Percentiles rank a stretch among this genome's conserved stretches.
These are phyloP conservation scores for Rhododendron ferrugineum DNA, from an alignment of 148 eudicot species.

Conservation along the genomic window DNA sequence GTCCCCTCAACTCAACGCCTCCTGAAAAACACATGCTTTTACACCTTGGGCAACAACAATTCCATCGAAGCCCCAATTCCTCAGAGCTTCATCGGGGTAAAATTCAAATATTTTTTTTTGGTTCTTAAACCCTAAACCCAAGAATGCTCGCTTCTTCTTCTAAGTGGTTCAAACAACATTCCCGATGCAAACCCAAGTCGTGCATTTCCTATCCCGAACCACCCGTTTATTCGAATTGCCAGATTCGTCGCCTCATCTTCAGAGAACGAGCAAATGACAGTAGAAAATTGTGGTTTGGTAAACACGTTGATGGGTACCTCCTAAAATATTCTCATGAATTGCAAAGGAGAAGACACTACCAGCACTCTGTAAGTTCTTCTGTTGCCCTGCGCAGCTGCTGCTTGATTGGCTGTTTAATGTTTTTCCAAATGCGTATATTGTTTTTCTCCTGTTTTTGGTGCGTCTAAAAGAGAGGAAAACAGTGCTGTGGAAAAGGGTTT, in stretches of 20 bases:
- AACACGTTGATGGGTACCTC: neutral
- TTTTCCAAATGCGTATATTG: neutral
- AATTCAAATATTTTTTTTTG: neutral
- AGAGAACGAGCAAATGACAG: neutral
- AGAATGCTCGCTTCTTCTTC: constrained; percentile 9
- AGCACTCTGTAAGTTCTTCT: constrained; percentile 5
- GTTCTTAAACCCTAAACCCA: neutral
- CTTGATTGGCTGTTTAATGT: neutral
- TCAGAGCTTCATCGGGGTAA: neutral
- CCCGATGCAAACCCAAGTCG: neutral
- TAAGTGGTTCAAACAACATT: neutral
- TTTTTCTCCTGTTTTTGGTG: neutral
- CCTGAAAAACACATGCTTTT: neutral
- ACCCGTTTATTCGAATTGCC: neutral
- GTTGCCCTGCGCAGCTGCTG: neutral
- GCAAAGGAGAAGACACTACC: neutral
- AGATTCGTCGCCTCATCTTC: neutral
- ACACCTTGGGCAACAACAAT: neutral
- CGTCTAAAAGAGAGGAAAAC: neutral
- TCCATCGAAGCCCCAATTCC: neutral
- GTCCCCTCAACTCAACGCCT: neutral
- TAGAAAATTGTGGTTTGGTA: neutral
- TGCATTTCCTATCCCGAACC: neutral
- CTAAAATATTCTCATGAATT: neutral
- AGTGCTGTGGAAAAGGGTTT: neutral